Evolutionary conservation across 345 rosid species (phyloP).

Genomic region (Sonneratia caseolaris): DNA sequence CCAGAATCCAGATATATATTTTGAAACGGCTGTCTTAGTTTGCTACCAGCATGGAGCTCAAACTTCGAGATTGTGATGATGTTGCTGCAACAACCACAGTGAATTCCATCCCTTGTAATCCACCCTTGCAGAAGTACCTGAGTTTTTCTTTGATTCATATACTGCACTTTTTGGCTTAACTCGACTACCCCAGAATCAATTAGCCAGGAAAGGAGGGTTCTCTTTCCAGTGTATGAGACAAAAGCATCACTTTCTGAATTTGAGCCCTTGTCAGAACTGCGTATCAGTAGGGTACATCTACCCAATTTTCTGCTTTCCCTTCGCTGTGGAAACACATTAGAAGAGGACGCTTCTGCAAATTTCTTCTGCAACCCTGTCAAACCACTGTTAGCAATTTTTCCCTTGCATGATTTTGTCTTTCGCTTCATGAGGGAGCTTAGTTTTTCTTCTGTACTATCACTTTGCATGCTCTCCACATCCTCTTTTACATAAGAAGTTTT

Average conservation of each 20-base stretch:
- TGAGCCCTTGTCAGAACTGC: slow-evolving; percentile 45
- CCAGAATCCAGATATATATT: slow-evolving; percentile 80
- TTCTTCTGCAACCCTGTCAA: slow-evolving; percentile 24
- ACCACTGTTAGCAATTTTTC: slow-evolving; percentile 25
- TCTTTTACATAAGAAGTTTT: slow-evolving; percentile 22
- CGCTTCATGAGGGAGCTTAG: slow-evolving; percentile 50
- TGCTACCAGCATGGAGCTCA: slow-evolving; percentile 93
- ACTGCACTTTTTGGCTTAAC: slow-evolving; percentile 65
- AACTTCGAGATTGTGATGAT: slow-evolving; percentile 59
- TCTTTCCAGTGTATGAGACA: slow-evolving; percentile 66
- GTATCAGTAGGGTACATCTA: slow-evolving; percentile 71
- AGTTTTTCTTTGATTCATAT: slow-evolving; percentile 49
- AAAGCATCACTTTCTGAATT: slow-evolving; percentile 55
- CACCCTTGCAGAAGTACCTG: slow-evolving; percentile 63
- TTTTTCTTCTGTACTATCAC: slow-evolving; percentile 60
- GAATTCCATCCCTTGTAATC: slow-evolving; percentile 74
- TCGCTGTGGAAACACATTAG: slow-evolving; percentile 26
- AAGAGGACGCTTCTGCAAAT: not conserved
- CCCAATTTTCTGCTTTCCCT: slow-evolving; percentile 70
- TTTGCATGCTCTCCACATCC: slow-evolving; percentile 37
- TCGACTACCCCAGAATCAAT: slow-evolving; percentile 64
- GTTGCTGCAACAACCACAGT: slow-evolving; percentile 84
- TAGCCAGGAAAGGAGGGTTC: slow-evolving; percentile 85
- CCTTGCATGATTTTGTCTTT: slow-evolving; percentile 38
- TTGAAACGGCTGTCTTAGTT: slow-evolving; percentile 61